Conservation (phyloP, 768 basidiomycete genomes). For the Hebeloma cylindrosporum region DNA sequence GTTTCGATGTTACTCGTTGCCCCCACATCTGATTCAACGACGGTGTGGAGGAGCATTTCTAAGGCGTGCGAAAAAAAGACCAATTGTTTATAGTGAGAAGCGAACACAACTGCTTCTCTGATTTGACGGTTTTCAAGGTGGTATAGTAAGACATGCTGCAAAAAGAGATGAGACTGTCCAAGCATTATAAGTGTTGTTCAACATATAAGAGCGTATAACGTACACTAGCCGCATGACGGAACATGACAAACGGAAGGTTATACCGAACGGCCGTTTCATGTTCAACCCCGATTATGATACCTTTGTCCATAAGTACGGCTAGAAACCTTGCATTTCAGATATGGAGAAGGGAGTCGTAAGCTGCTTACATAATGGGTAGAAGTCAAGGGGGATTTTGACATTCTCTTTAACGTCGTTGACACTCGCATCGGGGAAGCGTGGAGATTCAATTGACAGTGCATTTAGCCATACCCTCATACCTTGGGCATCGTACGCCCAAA, state of each 20-base stretch:
- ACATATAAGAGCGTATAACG: slow-evolving; percentile 25
- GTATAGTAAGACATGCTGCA: slow-evolving; percentile 86
- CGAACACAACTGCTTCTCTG: slow-evolving; percentile 81
- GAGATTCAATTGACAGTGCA: slow-evolving; percentile 82
- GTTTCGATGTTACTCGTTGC: slow-evolving; percentile 31
- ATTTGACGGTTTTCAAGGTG: slow-evolving; percentile 67
- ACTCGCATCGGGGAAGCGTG: slow-evolving; percentile 36
- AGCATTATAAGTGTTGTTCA: neutral
- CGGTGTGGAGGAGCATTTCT: slow-evolving; percentile 91
- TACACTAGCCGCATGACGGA: slow-evolving; percentile 88
- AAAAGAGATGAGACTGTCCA: slow-evolving; percentile 83
- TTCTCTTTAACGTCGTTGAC: slow-evolving; percentile 80
- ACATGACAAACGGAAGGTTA: slow-evolving; percentile 86
- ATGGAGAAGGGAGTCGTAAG: neutral
- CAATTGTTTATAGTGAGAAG: slow-evolving; percentile 81
- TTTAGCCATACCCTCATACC: slow-evolving; percentile 94
- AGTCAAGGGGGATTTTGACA: slow-evolving; percentile 88
- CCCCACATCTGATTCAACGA: slow-evolving; percentile 80
- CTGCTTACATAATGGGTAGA: slow-evolving; percentile 88
- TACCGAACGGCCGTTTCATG: slow-evolving; percentile 76
- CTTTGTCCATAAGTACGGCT: slow-evolving; percentile 99
- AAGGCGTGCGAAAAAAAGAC: slow-evolving; percentile 93
- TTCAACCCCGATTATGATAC: slow-evolving; percentile 95
- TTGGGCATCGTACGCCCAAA: slow-evolving; percentile 95
- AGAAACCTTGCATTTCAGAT: slow-evolving; percentile 12